Base-by-base conservation (phyloP, 345 rosid genomes). In the Murraya paniculata region DNA sequence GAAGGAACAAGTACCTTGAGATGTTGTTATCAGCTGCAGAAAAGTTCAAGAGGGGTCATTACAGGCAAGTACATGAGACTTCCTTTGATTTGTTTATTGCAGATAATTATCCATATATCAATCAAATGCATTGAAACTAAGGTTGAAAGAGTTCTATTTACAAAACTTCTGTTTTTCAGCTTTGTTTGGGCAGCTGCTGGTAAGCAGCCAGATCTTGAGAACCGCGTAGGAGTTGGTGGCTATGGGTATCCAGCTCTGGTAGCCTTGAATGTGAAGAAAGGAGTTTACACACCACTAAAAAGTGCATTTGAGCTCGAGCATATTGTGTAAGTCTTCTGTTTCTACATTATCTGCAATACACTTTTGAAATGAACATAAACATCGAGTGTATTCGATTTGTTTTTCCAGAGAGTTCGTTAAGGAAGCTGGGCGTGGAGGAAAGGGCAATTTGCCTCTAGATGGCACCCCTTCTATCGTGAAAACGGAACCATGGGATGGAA, bases 211-310 rank as follows among this genome's bases (percentile, higher is more conserved):
- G 94, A 91, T 86, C 91, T 97, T 55, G 99, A 97, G 85, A 90
- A 84, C 38, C 86, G 56, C 22, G 96, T 97, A 9, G 91, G 91
- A 13, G 97, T 97, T 35, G 99, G 99, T 61, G 99, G 98, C 74
- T 97, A 97, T 19, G 99, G 99, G 11, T 97, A 94, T 71, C 98
- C 99, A 6, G 99, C 99, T 57, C 84, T 97, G 81, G 97, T 97
- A 55, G 99, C 98, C 41, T 81, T 97, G 90, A 97, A 97, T 77
- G 83, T 87, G 70, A 97, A 97, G 92, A 94, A 94, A 87, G 98
- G 90, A 80, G 98, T 90, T 25, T 94, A 91, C 82, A 92, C 99
- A 74, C 98, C 99, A 30, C 95, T 97, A 36, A 93, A 89, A 86
- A 94, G 99, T 67, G 99, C 99, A 67, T 97, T 87, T 80, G 98